A percentile compares a stretch with the other conserved stretches of the same genome.
Conservation (phyloP, 1,139 yeast genomes). For the Suhomyces yuchorum region DNA sequence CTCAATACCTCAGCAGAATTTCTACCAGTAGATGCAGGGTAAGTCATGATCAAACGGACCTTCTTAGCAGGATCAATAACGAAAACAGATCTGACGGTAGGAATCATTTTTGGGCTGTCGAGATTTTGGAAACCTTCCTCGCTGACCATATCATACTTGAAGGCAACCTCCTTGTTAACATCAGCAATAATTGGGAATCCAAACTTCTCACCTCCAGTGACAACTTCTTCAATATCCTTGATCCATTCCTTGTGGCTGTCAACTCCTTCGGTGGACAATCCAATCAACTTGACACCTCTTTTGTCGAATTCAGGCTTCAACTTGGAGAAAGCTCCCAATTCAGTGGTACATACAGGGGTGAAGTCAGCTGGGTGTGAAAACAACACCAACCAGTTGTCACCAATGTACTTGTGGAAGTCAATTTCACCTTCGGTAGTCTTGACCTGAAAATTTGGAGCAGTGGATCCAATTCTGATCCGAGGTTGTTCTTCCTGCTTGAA, state of each 20-base stretch:
- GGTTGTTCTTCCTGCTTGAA: slow-evolving; percentile 66
- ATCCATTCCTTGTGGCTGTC: slow-evolving; percentile 79
- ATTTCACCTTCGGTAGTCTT: slow-evolving; percentile 75
- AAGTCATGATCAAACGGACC: slow-evolving; percentile 69
- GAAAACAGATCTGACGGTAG: slow-evolving; percentile 81
- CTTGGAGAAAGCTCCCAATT: slow-evolving; percentile 84
- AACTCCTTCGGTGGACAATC: slow-evolving; percentile 73
- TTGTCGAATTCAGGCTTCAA: slow-evolving; percentile 79
- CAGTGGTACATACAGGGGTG: slow-evolving; percentile 91
- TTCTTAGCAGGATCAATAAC: slow-evolving; percentile 79
- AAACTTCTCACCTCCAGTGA: slow-evolving; percentile 57
- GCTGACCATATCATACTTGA: slow-evolving; percentile 69
- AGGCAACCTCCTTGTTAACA: slow-evolving; percentile 67
- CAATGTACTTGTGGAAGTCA: slow-evolving; percentile 74
- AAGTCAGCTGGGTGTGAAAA: slow-evolving; percentile 88
- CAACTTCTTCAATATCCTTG: slow-evolving; percentile 75
- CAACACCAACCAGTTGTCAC: slow-evolving; percentile 74
- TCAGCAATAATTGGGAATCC: slow-evolving; percentile 83
- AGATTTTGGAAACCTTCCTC: slow-evolving; percentile 23
- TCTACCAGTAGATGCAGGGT: slow-evolving; percentile 87
- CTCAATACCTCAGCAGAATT: slow-evolving; percentile 86
- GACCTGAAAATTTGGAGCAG: slow-evolving; percentile 78
- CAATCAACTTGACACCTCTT: slow-evolving; percentile 76
- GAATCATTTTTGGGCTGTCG: slow-evolving; percentile 17
- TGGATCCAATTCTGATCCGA: slow-evolving; percentile 66